Evolutionary conservation across 352 stramenopile species (phyloP).

Genomic region (Phytopythium cucurbitacearum): DNA sequence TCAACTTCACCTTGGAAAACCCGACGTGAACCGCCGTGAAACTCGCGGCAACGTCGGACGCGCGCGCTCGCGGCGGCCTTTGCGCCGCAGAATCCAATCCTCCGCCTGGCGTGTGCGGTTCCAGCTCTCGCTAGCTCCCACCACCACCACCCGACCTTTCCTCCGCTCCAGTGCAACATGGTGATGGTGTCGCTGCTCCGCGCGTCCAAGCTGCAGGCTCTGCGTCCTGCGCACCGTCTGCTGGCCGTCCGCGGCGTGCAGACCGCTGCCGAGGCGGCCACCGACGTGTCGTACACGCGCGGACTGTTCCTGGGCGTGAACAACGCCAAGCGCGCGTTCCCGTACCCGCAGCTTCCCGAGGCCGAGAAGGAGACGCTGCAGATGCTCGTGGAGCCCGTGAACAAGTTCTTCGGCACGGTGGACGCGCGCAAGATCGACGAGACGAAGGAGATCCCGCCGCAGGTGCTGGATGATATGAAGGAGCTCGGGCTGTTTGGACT

Average conservation of each 20-base stretch:
- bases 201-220: constrained; percentile 11
- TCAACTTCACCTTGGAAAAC: no score
- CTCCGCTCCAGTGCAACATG: constrained; percentile 13
- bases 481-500: constrained; percentile 84
- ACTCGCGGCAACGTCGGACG: no score
- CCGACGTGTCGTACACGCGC: constrained; percentile 74
- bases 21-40: no score
- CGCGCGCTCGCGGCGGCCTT: no score
- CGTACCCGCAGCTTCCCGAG: constrained; percentile 71
- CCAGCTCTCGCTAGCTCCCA: no score
- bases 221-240: constrained; percentile 10
- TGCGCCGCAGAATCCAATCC: no score
- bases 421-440: constrained; percentile 76
- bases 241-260: constrained; percentile 41
- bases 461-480: constrained; percentile 74
- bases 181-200: constrained; percentile 48
- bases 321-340: constrained; percentile 71
- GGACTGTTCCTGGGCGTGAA: constrained; percentile 82
- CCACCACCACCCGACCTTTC: neutral
- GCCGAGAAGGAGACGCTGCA: constrained; percentile 77
- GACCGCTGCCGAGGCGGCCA: constrained; percentile 59
- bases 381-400: constrained; percentile 80
- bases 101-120: no score
- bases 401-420: constrained; percentile 72
- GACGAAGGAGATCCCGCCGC: constrained; percentile 69